These are phyloP conservation scores for Coemansia sp. DNA, from an alignment of 192 early-diverging fungal genomes.

Conservation along the genomic window DNA sequence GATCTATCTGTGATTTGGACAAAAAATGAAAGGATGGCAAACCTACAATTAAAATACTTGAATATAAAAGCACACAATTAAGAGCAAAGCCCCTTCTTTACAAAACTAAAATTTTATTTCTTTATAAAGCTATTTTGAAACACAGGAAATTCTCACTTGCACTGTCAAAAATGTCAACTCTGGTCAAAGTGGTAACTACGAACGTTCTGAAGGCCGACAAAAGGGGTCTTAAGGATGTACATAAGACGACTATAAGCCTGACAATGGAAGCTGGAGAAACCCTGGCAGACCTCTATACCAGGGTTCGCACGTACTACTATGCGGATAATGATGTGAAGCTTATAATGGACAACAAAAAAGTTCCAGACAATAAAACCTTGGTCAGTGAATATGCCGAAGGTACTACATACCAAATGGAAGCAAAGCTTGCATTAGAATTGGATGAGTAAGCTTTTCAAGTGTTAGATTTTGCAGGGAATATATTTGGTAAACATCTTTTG, in stretches of 20 bases:
- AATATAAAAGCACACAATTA: neutral
- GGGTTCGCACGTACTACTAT: neutral
- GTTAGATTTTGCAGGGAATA: no score
- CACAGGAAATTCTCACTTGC: neutral
- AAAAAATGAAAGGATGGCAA: neutral
- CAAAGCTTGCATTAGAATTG: neutral
- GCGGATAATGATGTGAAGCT: neutral
- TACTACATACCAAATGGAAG: neutral
- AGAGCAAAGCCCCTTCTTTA: neutral
- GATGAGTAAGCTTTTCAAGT: no score
- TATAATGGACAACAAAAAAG: neutral
- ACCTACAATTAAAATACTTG: neutral
- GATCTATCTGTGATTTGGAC: no score
- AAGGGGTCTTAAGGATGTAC: neutral
- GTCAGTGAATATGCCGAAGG: neutral
- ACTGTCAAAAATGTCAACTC: neutral
- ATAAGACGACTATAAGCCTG: neutral
- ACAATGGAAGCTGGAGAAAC: neutral
- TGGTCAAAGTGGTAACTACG: neutral
- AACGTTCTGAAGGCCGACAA: neutral
- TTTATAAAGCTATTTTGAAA: neutral
- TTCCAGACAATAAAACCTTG: neutral
- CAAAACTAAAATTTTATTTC: no score
- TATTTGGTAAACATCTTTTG: no score
- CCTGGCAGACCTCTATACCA: neutral